Evolutionary conservation across 2,329 filamentous ascomycete species (phyloP).

Genomic region (Cytospora mali): DNA sequence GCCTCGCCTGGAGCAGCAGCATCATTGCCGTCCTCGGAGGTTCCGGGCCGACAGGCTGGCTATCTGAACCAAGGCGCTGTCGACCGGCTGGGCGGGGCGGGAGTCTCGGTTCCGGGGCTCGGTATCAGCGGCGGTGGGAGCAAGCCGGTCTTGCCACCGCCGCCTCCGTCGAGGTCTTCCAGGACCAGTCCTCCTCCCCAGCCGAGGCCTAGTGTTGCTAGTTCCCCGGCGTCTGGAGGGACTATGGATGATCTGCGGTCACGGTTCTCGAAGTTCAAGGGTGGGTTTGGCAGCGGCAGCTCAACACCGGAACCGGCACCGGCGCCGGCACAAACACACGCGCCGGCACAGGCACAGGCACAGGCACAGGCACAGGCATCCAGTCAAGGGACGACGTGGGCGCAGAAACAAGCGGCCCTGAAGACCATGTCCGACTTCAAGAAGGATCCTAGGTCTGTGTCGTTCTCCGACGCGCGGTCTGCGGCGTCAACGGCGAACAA

Average conservation of each 20-base stretch:
- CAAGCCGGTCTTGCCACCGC: constrained; percentile 33
- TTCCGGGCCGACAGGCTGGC: constrained; percentile 30
- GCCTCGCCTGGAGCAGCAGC: constrained; percentile 47
- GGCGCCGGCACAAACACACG: constrained; percentile 36
- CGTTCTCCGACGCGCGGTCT: constrained; percentile 57
- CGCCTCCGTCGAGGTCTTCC: constrained; percentile 23
- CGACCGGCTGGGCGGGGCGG: constrained; percentile 69
- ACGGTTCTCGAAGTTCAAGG: constrained; percentile 61
- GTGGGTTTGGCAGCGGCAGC: constrained; percentile 29
- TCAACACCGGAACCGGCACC: constrained; percentile 35
- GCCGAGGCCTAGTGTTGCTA: constrained; percentile 6
- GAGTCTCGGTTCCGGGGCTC: constrained; percentile 76
- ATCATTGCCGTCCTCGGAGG: constrained; percentile 27
- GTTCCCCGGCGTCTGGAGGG: constrained; percentile 38
- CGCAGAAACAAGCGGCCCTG: constrained; percentile 66
- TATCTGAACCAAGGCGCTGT: constrained; percentile 60
- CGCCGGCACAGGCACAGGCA: constrained; percentile 37
- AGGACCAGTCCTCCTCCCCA: constrained; percentile 20
- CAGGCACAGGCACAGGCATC: constrained; percentile 38
- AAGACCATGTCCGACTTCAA: constrained; percentile 62
- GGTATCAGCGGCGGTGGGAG: constrained; percentile 59
- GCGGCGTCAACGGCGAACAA: constrained; percentile 66
- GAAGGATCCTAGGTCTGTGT: constrained; percentile 64
- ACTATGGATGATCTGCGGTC: constrained; percentile 67
- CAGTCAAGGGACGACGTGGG: constrained; percentile 60